Base-by-base conservation (phyloP, 164 flowering plant species). In the Cinnamomum chago region DNA sequence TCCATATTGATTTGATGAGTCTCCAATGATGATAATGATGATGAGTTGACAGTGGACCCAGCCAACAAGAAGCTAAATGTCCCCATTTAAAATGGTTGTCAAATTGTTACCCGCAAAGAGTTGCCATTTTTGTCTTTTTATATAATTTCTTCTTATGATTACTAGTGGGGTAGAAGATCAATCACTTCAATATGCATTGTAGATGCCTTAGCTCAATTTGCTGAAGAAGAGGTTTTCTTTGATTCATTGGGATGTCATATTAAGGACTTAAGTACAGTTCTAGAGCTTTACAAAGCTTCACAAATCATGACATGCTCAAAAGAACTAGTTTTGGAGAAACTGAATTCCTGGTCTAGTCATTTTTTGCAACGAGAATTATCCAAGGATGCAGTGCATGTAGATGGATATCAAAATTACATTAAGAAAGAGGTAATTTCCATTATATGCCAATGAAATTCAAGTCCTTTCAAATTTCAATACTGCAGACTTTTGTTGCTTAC, bases 241-340 rank as follows among this genome's bases (percentile, higher is more conserved):
- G 64, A 69, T 30, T 71, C 74, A 12, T 9, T 69, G 70, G 81
- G 55, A 75, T 78, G 77, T 24, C 50, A 66, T 67, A 47, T 33
- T 2, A 68, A 60, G 11, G 77, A 66, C 73, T 18, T 60, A 58
- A 28, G 67, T 75, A 62, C 80, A 22, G 35, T 82, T 40, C 67
- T 84, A 52, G 84, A 84, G 68, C 62, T 84, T 35, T 90, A 79
- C 78, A 82, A 76, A 77, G 95, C 98, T 72, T 91, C 97, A 68
- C 82, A 95, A 73, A 67, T 87, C 47, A 80, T 76, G 62, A 76
- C 86, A 50, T 67, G 74, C 77, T 84, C 90, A 55, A 70, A 71
- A 60, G 82, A 83, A 70, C 28, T 33, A 7, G 65, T 72, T 73
- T 70, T 84, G 64, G 78, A 84, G 62, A 72, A 80, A 27, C 71